Evolutionary conservation across 352 stramenopile species (phyloP).

Genomic region (Globisporangium paroecandrum): DNA sequence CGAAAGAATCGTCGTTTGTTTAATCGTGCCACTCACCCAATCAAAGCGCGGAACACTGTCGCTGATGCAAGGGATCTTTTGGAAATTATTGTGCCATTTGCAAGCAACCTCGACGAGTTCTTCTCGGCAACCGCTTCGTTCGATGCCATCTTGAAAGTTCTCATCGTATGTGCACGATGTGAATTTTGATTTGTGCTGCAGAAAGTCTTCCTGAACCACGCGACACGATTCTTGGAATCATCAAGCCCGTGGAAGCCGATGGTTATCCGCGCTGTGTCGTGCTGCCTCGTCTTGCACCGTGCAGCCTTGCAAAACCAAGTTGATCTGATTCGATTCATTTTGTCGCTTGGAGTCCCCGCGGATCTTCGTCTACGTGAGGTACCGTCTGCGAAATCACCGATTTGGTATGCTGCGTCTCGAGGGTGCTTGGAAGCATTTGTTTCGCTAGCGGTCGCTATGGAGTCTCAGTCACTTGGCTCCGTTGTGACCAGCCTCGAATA

Average conservation of each 20-base stretch:
- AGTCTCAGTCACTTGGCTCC: conserved; percentile 21
- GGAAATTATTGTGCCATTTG: conserved; percentile 22
- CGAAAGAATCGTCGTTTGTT: no score
- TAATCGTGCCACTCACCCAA: not conserved
- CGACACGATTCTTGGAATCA: conserved; percentile 28
- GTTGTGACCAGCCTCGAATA: conserved; percentile 9
- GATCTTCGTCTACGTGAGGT: conserved; percentile 34
- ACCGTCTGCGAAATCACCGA: conserved; percentile 23
- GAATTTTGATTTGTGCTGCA: conserved; percentile 48
- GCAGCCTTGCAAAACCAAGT: conserved; percentile 44
- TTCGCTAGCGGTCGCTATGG: conserved; percentile 34
- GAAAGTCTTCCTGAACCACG: conserved; percentile 36
- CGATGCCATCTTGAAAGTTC: conserved; percentile 35
- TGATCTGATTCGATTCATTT: conserved; percentile 38
- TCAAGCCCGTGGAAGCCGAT: conserved; percentile 48
- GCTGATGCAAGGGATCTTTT: conserved; percentile 24
- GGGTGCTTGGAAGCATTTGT: conserved; percentile 44
- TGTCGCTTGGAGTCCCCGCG: conserved; percentile 38
- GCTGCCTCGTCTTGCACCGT: conserved; percentile 46
- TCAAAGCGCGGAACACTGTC: conserved; percentile 7
- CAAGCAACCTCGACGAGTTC: conserved; percentile 33
- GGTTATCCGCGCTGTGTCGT: conserved; percentile 37
- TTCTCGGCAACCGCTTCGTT: conserved; percentile 36
- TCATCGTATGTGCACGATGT: conserved; percentile 48
- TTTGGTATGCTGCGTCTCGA: conserved; percentile 49